Evolutionary conservation across 441 rosid genomes (phyloP), one percentile per base, ranked within the genome.

Genomic region (Eutrema salsugineum): DNA sequence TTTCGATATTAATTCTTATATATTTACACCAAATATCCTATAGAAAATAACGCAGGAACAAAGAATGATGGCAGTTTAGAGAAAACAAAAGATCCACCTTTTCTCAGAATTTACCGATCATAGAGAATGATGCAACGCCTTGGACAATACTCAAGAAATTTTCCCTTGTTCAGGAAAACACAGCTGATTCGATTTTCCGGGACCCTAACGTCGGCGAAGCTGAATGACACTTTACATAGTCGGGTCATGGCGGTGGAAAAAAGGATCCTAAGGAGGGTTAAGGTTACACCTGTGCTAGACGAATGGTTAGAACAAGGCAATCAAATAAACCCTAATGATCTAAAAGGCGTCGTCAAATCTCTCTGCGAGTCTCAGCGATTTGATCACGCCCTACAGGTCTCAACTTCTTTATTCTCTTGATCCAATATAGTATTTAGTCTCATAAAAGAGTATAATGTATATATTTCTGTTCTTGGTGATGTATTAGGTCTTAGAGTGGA

Each of bases 341-440:
- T 66, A 27, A 66, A 61, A 66, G 8, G n/a, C 51, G 14, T 66
- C 71, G 53, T 66, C 40, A 42, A 8, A 28, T 17, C 39, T 11
- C 71, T 66, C 6, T 66, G 40, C 62, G 40, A 53, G n/a, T 53
- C 71, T 53, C 39, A 53, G 40, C 51, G 71, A 53, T 66, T 39
- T 51, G 35, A 14, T 5, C 62, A 66, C 32, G 71, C 62, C 50
- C 62, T 66, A 30, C 71, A 53, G 71, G 71, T 66, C 60, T 66
- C 33, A 19, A 1, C 14, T 14, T 32, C 54, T 32, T 36, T 32
- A 22, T 19, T 44, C 39, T 28, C 53, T 43, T 62, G 2, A 51
- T 51, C 32, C 7, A 3, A 4, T 1, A 30, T 30, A 22, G 27
- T 4, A 22, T 38, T 11, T 5, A 10, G 11, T 40, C 44, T 40